Conservation (phyloP, 2,329 filamentous ascomycete species). For the Alternaria tenuissima region DNA sequence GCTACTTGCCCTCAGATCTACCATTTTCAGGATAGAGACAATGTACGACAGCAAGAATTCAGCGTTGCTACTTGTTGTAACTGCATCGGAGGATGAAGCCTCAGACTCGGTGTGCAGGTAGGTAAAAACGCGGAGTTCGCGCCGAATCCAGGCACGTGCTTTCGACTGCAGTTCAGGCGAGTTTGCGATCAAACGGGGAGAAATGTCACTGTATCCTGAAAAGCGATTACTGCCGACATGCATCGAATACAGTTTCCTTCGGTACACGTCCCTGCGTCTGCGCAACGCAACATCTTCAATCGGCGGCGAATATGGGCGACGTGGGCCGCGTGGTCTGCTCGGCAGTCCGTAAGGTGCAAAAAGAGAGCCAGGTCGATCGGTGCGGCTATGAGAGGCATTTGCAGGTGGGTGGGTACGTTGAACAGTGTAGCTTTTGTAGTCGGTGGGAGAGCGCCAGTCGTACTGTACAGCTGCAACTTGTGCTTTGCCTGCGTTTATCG, state of each 20-base stretch:
- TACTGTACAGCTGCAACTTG: slow-evolving; percentile 70
- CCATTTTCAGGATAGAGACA: slow-evolving; percentile 80
- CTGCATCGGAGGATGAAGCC: slow-evolving; percentile 26
- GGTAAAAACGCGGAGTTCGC: slow-evolving; percentile 83
- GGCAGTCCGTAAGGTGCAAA: slow-evolving; percentile 29
- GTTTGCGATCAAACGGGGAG: slow-evolving; percentile 69
- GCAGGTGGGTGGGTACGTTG: slow-evolving; percentile 38
- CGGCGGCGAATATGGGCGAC: slow-evolving; percentile 34
- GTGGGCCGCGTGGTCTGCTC: slow-evolving; percentile 23
- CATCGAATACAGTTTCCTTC: slow-evolving; percentile 74
- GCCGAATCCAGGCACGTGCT: slow-evolving; percentile 80
- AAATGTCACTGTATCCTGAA: slow-evolving; percentile 79
- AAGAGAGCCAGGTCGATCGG: slow-evolving; percentile 12
- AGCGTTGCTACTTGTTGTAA: slow-evolving; percentile 67
- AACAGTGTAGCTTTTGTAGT: slow-evolving; percentile 68
- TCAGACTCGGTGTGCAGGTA: slow-evolving; percentile 65
- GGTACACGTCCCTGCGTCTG: slow-evolving; percentile 76
- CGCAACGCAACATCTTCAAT: slow-evolving; percentile 58
- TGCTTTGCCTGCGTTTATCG: slow-evolving; percentile 55
- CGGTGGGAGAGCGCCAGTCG: slow-evolving; percentile 62
- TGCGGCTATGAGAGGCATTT: neutral
- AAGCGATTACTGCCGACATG: slow-evolving; percentile 82
- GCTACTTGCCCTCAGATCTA: slow-evolving; percentile 80
- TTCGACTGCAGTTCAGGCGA: slow-evolving; percentile 76
- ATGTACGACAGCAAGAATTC: slow-evolving; percentile 90